A percentile compares a stretch with the other conserved stretches of the same genome.
phyloP scores from a whole-genome alignment of 208 protist genomes.

The Trypanosomatidae sp. region DNA sequence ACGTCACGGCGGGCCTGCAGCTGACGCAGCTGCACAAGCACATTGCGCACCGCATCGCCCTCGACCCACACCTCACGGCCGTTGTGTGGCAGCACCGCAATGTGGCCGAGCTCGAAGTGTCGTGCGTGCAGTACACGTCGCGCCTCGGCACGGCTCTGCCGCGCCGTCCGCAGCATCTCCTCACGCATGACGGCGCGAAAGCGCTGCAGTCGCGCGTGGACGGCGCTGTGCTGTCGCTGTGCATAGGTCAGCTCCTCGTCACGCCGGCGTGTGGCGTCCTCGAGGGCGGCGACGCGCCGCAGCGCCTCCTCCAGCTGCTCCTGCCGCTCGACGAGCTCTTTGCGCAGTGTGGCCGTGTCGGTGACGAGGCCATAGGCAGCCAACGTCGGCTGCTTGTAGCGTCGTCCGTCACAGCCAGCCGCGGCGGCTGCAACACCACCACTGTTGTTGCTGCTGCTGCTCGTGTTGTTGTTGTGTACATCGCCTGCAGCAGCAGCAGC shows the following conservation, averaged over 20 bases:
- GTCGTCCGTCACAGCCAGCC: conserved; percentile 4
- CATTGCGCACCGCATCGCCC: conserved; percentile 25
- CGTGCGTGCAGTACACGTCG: conserved; percentile 35
- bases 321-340: conserved; percentile 10
- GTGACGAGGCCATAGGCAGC: conserved; percentile 41
- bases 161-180: conserved; percentile 35
- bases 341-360: conserved; percentile 26
- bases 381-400: conserved; percentile 49
- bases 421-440: background rate
- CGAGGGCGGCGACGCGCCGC: background rate
- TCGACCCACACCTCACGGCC: conserved; percentile 62
- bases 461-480: conserved; percentile 3
- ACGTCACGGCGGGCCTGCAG: conserved; percentile 19
- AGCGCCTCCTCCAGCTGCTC: background rate
- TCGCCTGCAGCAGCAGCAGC: background rate
- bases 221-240: background rate
- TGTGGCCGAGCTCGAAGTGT: conserved; percentile 74
- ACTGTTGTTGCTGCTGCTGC: background rate
- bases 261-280: background rate
- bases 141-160: conserved; percentile 22
- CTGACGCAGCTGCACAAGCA: conserved; percentile 31
- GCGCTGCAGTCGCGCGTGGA: conserved; percentile 9
- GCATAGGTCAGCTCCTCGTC: background rate
- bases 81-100: conserved; percentile 27
- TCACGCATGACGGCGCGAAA: conserved; percentile 30